Evolutionary conservation across 495 filamentous ascomycete species (phyloP), one percentile per base, ranked within the genome.

Genomic region (Aspergillus incahuasiensis): DNA sequence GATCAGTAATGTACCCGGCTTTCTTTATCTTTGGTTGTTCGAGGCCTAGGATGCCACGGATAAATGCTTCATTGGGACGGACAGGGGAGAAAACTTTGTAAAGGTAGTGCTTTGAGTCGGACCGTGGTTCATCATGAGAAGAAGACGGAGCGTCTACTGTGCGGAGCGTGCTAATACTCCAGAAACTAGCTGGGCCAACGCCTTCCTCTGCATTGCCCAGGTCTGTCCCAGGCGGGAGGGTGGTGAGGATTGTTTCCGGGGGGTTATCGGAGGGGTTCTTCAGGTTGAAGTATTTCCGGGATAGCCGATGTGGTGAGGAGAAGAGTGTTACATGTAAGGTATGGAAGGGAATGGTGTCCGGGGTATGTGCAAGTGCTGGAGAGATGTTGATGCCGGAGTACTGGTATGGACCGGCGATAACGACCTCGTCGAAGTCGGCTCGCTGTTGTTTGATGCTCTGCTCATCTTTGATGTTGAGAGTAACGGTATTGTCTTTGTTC

Each of bases 41-140:
- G 19, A 76, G 59, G 1, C 65, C 70, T 1, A 78, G 61, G 18
- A 77, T 61, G 8, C 71, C 60, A 11, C 79, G 74, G 32, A 96
- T 63, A 63, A 91, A 92, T 3, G 77, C 66, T 0, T 82, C 68
- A 0, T 83, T 84, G 11, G 90, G 75, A 5, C 75, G 77, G 35
- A 82, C 70, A 0, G 91, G 89, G 0, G 91, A 95, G 79, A 97
- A 98, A 55, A 97, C 88, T 70, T 98, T 98, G 76, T 97, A 98
- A 25, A 96, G 79, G 61, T 89, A 91, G 65, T 98, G 92, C 16
- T 61, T 55, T 9, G 22, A 18, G 0, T 48, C n/a, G 11, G 16
- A 71, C 59, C 22, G 70, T 62, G 45, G 72, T 58, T 6, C 25
- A 19, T 74, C 55, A 9, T 65, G 58, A 1, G 38, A 40, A 18